Evolutionary conservation across 108 stramenopile genomes (phyloP).

Genomic region (Schizochytrium sp.): DNA sequence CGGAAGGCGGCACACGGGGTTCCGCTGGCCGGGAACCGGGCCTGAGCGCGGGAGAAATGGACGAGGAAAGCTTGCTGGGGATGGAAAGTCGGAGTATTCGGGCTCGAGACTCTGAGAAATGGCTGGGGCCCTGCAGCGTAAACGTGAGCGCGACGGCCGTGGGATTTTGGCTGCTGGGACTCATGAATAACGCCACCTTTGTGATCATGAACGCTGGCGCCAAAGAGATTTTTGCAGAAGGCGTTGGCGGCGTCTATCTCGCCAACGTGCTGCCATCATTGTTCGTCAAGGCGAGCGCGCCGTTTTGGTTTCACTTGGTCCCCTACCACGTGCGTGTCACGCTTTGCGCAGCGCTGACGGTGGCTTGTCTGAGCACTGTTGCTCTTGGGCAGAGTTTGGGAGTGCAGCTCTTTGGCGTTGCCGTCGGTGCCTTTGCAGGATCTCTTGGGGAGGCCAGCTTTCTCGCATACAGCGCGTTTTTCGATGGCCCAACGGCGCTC

Average conservation of each 20-base stretch:
- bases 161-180: constrained; percentile 61
- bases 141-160: background rate
- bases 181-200: constrained; percentile 65
- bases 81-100: too few relatives aligned
- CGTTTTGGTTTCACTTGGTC: constrained; percentile 71
- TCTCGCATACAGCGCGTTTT: constrained; percentile 58
- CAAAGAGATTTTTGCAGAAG: constrained; percentile 62
- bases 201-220: constrained; percentile 75
- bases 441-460: constrained; percentile 75
- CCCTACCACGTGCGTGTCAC: constrained; percentile 51
- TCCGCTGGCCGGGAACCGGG: too few relatives aligned
- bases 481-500: constrained; percentile 24
- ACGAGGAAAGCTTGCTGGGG: too few relatives aligned
- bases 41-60: too few relatives aligned
- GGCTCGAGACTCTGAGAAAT: too few relatives aligned
- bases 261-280: constrained; percentile 59
- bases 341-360: constrained; percentile 48
- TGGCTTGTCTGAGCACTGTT: constrained; percentile 44
- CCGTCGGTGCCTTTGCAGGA: constrained; percentile 50
- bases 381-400: constrained; percentile 16
- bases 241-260: constrained; percentile 67
- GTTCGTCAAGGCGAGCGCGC: constrained; percentile 52
- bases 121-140: background rate
- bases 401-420: constrained; percentile 66
- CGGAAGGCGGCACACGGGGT: too few relatives aligned